Evolutionary conservation across 768 basidiomycete genomes (phyloP).

Genomic region (Lentinula aciculospora): DNA sequence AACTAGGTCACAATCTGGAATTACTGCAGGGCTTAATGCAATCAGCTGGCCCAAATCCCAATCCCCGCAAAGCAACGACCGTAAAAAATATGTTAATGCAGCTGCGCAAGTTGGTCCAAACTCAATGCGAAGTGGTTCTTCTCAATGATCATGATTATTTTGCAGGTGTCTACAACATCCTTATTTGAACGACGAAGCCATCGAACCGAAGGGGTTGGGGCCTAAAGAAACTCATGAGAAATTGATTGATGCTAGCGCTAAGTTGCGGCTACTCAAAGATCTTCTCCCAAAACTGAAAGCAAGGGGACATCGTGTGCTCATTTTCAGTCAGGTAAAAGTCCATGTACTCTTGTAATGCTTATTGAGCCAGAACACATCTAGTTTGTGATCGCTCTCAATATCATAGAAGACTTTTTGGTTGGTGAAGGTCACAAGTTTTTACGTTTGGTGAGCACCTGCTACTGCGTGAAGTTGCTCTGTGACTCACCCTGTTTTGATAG

Average conservation of each 20-base stretch:
- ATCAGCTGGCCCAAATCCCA: constrained; percentile 25
- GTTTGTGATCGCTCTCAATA: constrained; percentile 85
- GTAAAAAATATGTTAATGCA: constrained; percentile 88
- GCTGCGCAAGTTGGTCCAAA: constrained; percentile 61
- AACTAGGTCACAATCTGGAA: constrained; percentile 65
- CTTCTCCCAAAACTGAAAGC: constrained; percentile 80
- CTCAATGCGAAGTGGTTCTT: not conserved
- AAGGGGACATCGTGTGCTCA: constrained; percentile 80
- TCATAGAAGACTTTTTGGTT: constrained; percentile 82
- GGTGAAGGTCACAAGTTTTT: constrained; percentile 80
- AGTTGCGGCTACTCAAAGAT: constrained; percentile 70
- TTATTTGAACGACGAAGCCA: constrained; percentile 73
- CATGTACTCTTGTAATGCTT: not conserved
- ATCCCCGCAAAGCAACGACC: constrained; percentile 43
- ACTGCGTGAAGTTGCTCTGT: not conserved
- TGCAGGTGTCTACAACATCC: constrained; percentile 86
- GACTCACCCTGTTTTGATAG: constrained; percentile 32
- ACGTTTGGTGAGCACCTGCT: constrained; percentile 49
- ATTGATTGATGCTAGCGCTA: constrained; percentile 80
- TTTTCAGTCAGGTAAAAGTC: constrained; percentile 80
- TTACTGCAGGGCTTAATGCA: constrained; percentile 57
- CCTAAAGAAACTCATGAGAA: constrained; percentile 65
- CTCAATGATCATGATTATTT: not conserved
- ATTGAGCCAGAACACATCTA: constrained; percentile 20
- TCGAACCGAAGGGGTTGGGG: constrained; percentile 66